Evolutionary conservation across 495 filamentous ascomycete genomes (phyloP).

Genomic region (Neurospora sublineolata): DNA sequence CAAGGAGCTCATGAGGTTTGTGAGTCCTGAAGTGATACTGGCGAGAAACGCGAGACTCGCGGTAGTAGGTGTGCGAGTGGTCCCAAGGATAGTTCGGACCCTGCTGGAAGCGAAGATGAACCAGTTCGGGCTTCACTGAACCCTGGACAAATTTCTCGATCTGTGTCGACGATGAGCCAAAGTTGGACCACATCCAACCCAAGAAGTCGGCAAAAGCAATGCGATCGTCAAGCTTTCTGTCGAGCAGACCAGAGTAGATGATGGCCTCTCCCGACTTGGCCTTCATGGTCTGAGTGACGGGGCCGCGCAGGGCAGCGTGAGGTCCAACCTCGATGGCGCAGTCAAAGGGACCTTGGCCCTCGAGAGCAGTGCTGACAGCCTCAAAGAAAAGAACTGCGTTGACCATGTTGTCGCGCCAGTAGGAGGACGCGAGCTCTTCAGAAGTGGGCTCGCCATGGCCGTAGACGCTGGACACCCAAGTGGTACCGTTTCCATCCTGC

Average conservation of each 20-base stretch:
- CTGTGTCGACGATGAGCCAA: conserved; percentile 14
- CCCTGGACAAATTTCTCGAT: conserved; percentile 25
- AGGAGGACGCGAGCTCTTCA: conserved; percentile 22
- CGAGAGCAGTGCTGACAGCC: conserved; percentile 32
- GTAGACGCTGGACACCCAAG: conserved; percentile 31
- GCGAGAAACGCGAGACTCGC: conserved; percentile 37
- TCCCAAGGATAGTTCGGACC: conserved; percentile 40
- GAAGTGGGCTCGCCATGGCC: conserved; percentile 12
- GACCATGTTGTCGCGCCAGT: conserved; percentile 51
- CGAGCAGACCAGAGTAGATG: conserved; percentile 31
- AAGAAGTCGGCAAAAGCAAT: conserved; percentile 35
- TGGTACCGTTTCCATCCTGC: conserved; percentile 12
- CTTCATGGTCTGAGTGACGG: conserved; percentile 31
- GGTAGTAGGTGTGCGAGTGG: conserved; percentile 32
- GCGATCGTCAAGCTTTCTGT: conserved; percentile 25
- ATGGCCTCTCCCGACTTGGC: conserved; percentile 10
- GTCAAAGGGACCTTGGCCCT: conserved; percentile 26
- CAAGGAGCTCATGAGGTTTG: conserved; percentile 36
- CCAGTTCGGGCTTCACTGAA: conserved; percentile 18
- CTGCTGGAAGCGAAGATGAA: conserved; percentile 16
- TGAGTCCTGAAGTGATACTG: conserved; percentile 30
- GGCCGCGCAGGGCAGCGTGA: conserved; percentile 41
- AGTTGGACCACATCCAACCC: conserved; percentile 38
- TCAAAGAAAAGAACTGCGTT: conserved; percentile 45
- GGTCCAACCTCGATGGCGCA: conserved; percentile 46